Evolutionary conservation across 352 stramenopile species (phyloP).

Genomic region (Globisporangium solare): DNA sequence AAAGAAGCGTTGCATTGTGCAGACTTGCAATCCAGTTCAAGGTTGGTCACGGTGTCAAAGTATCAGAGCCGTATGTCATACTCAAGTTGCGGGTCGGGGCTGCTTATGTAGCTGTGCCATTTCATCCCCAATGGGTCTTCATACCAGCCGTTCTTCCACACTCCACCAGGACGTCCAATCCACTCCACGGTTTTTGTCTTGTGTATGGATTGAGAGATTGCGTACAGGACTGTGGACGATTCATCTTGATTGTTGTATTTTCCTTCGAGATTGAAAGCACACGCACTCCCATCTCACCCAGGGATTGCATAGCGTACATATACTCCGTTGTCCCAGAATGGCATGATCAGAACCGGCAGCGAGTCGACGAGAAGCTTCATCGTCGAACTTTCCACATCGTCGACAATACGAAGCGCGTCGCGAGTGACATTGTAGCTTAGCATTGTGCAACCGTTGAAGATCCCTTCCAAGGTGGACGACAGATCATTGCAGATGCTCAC

Average conservation of each 20-base stretch:
- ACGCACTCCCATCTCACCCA: conserved; percentile 5
- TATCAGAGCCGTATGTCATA: conserved; percentile 14
- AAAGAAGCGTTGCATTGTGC: not conserved
- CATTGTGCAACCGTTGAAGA: conserved; percentile 10
- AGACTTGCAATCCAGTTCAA: conserved; percentile 3
- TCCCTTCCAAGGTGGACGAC: conserved; percentile 14
- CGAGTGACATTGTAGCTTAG: conserved; percentile 24
- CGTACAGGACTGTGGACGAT: not conserved
- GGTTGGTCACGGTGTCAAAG: conserved; percentile 15
- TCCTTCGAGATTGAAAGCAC: conserved; percentile 9
- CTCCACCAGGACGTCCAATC: conserved; percentile 16
- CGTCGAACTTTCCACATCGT: conserved; percentile 10
- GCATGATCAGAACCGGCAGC: conserved; percentile 17
- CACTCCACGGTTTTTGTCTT: conserved; percentile 18
- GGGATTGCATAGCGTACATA: conserved; percentile 9
- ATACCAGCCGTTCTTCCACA: conserved; percentile 35
- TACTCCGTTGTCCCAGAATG: conserved; percentile 12
- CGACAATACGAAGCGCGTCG: conserved; percentile 15
- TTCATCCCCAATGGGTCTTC: conserved; percentile 12
- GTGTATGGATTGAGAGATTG: conserved; percentile 7
- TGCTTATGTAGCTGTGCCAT: conserved; percentile 22
- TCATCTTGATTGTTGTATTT: conserved; percentile 4
- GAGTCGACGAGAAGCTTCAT: conserved; percentile 10
- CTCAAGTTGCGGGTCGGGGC: not conserved
- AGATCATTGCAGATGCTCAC: conserved; percentile 12